Evolutionary conservation across 306 rosid genomes (phyloP), one percentile per base, ranked within the genome.

Genomic region (Casuarina glauca): DNA sequence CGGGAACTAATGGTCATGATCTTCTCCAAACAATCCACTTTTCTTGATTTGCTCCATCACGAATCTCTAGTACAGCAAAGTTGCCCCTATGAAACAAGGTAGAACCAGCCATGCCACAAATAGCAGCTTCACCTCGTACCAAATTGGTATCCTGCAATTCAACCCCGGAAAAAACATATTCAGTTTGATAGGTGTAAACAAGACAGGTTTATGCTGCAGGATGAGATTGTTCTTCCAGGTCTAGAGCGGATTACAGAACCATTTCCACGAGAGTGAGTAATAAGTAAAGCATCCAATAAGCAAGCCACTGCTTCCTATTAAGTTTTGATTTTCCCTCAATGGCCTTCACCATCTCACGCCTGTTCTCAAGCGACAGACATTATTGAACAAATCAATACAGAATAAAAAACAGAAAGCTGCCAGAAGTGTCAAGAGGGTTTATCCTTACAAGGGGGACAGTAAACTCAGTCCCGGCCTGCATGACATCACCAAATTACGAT

Each of bases 261-360:
- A 94, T 92, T 84, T 94, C 98, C 70, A 76, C 3, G 58, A 94
- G 98, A 6, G 98, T 88, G 82, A 94, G 90, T 62, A 89, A 87
- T 0, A 97, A 92, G 92, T 94, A 94, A 36, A 91, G 41, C 69
- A 94, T 89, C 98, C 98, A 94, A 67, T 94, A 94, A 74, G 97
- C 92, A 80, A 94, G 96, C 97, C 98, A 94, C 68, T 92, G 97
- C 60, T 92, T 88, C 50, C 89, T 93, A 73, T 92, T 95, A 60
- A 84, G n/a, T 50, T 88, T 94, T 1, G 92, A 82, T 64, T 88
- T 36, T 88, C 91, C 88, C 79, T 94, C 97, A 12, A 89, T 86
- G 5, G 98, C 97, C 17, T 92, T 39, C 86, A 94, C 92, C 13
- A 97, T 90, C 66, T 97, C 98, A 80, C 89, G 92, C 62, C 98